Evolutionary conservation across 257 asterid species (phyloP).

Genomic region (Lycium barbarum): DNA sequence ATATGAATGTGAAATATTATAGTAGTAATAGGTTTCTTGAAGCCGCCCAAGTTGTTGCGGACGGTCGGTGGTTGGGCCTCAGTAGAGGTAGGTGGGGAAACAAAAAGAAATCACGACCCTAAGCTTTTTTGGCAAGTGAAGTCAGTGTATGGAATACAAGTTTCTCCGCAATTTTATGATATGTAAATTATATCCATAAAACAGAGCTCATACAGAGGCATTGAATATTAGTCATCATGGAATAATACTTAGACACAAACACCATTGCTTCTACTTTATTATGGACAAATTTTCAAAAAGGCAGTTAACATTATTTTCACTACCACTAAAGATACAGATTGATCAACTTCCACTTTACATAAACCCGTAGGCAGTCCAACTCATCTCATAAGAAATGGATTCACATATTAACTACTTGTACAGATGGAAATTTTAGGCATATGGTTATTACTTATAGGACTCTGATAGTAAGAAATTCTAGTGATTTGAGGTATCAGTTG

Average conservation of each 20-base stretch:
- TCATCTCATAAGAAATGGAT: constrained; percentile 35
- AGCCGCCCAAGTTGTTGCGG: background rate
- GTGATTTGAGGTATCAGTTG: constrained; percentile 26
- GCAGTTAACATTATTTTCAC: constrained; percentile 17
- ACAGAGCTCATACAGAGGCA: background rate
- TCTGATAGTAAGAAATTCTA: constrained; percentile 12
- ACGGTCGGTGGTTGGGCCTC: background rate
- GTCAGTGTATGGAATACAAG: background rate
- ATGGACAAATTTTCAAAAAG: background rate
- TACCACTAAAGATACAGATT: background rate
- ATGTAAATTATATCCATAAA: background rate
- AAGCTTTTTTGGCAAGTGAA: background rate
- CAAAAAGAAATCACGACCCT: no score
- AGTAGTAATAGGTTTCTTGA: background rate
- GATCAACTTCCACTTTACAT: constrained; percentile 28
- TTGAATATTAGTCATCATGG: background rate
- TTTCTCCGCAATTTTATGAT: background rate
- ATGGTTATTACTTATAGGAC: constrained; percentile 10
- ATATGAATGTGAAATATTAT: background rate
- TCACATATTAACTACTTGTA: constrained; percentile 24
- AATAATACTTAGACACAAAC: background rate
- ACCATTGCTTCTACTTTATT: constrained; percentile 7
- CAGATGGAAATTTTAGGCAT: constrained; percentile 25
- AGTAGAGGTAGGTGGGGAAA: background rate
- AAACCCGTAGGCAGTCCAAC: constrained; percentile 20